Conservation (phyloP, 768 basidiomycete genomes). For the Lactifluus pinguis region DNA sequence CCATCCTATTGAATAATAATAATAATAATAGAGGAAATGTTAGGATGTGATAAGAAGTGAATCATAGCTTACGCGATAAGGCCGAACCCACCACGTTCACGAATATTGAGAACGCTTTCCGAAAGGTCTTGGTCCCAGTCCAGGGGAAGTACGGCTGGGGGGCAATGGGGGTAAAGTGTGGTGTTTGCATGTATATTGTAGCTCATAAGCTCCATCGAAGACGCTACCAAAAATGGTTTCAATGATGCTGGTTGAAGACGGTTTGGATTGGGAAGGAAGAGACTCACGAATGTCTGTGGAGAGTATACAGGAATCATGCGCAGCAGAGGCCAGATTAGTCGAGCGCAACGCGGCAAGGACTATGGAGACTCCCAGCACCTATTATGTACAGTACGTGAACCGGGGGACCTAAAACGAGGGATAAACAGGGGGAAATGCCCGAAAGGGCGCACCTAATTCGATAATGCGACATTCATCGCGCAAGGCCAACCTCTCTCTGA, state of each 20-base stretch:
- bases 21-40: too few relatives aligned
- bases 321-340: slow-evolving; percentile 17
- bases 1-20: slow-evolving; percentile 49
- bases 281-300: slow-evolving; percentile 21
- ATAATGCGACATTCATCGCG: slow-evolving; percentile 37
- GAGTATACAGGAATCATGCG: slow-evolving; percentile 5
- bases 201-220: slow-evolving; percentile 71
- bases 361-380: slow-evolving; percentile 81
- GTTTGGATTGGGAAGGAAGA: slow-evolving; percentile 2
- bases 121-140: slow-evolving; percentile 71
- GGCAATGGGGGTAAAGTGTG: slow-evolving; percentile 25
- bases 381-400: neutral
- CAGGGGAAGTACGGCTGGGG: slow-evolving; percentile 35
- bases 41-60: neutral
- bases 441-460: slow-evolving; percentile 54
- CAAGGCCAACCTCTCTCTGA: slow-evolving; percentile 35
- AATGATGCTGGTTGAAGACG: neutral
- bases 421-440: neutral
- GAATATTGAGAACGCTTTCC: slow-evolving; percentile 30
- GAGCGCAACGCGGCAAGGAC: slow-evolving; percentile 51
- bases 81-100: slow-evolving; percentile 36
- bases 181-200: slow-evolving; percentile 53
- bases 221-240: slow-evolving; percentile 35
- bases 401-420: neutral
- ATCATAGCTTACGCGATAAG: slow-evolving; percentile 52